Base-by-base conservation (phyloP, 2,329 filamentous ascomycete species). In the Aspergillus amoenus region DNA sequence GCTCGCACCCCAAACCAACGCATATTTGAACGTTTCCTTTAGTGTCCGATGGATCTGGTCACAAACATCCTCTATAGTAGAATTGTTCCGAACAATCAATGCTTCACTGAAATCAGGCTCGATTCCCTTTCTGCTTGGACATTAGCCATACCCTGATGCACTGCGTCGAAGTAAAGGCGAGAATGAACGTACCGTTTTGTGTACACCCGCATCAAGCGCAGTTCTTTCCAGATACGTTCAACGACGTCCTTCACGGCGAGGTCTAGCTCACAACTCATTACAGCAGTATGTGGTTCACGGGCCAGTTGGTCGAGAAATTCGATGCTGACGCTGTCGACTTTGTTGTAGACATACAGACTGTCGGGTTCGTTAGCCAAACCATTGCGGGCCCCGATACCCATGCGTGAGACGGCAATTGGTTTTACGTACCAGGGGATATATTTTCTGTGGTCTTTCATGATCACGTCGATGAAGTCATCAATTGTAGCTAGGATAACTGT, bases 1-100 rank as follows among this genome's bases (percentile, higher is more conserved):
- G 75, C 93, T 97, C 17, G 93, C 93, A 4, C 94, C 94, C 95
- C 95, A 99, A 0, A 99, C 94, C 64, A 97, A 78, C 3, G 94
- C 95, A 78, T 97, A 97, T 81, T 97, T 99, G 83, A 97, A 99
- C 4, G 92, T 96, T 62, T 99, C 95, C 84, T 97, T 99, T 64
- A 99, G 79, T 24, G 87, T 94, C 61, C 94, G 83, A 78, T 99
- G 94, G 65, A 99, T 90, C 67, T 91, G 87, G 75, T 99, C 94
- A 76, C 94, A 99, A 9, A 99, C 94, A 75, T 99, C 93, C 78
- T 97, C 94, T 70, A 99, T 92, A 12, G 88, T 91, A 70, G 90
- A 91, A 67, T 93, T 90, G 71, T 82, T 87, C 57, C 95, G 84
- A 64, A 99, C 94, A 70, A 99, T 99, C 68, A 99, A 77, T 1